phyloP scores from a whole-genome alignment of 2,329 filamentous ascomycete species.

The Monascus ruber region DNA sequence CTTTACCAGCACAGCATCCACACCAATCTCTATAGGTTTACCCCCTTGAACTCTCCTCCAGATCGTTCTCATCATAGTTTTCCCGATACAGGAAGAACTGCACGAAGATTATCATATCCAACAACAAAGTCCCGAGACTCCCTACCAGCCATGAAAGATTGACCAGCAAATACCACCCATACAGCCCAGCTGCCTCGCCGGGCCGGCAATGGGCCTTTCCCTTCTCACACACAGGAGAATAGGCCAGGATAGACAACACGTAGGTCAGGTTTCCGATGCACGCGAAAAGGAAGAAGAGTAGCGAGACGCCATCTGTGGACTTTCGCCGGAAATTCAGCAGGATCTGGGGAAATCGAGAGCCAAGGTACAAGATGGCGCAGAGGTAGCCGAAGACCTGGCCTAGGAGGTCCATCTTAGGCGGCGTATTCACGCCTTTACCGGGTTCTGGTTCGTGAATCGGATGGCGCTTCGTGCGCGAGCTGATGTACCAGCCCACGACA shows the following conservation, averaged over 20 bases:
- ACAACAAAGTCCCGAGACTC: constrained; percentile 71
- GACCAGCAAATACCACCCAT: constrained; percentile 72
- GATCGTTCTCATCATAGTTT: constrained; percentile 3
- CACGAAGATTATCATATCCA: constrained; percentile 77
- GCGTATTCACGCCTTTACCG: neutral
- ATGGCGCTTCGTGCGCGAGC: constrained; percentile 34
- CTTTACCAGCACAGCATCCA: no score
- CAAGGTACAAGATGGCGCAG: constrained; percentile 80
- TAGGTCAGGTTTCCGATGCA: constrained; percentile 93
- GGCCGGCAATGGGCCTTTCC: constrained; percentile 40
- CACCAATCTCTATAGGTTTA: no score
- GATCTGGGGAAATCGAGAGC: constrained; percentile 78
- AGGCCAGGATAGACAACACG: constrained; percentile 82
- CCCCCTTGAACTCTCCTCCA: no score
- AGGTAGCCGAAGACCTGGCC: constrained; percentile 92
- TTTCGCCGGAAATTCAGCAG: constrained; percentile 86
- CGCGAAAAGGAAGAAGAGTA: constrained; percentile 93
- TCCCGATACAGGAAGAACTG: constrained; percentile 80
- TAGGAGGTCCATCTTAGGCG: constrained; percentile 58
- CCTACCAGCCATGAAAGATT: constrained; percentile 87
- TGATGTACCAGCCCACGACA: constrained; percentile 74
- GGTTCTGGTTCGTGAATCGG: constrained; percentile 3
- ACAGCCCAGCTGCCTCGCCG: constrained; percentile 56
- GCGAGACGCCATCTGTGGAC: constrained; percentile 82
- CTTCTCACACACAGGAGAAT: constrained; percentile 57